phyloP scores from a whole-genome alignment of 768 basidiomycete species.

The Suillus weaverae region DNA sequence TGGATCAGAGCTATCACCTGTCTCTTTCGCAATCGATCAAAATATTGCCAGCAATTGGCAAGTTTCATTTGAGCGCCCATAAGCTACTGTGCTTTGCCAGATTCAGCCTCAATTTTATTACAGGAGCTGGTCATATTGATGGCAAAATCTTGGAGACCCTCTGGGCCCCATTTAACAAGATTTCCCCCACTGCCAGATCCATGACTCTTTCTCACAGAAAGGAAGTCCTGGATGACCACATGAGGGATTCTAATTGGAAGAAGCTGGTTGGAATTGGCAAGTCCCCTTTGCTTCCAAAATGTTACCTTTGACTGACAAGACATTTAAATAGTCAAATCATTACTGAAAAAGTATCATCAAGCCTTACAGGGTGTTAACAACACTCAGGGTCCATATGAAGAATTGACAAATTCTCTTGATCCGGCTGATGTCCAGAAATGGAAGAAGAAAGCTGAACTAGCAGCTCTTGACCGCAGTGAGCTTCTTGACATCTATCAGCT shows the following conservation, averaged over 20 bases:
- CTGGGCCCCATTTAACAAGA: slow-evolving; percentile 29
- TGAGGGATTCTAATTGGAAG: slow-evolving; percentile 36
- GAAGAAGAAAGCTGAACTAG: background rate
- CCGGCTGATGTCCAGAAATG: background rate
- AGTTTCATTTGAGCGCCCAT: slow-evolving; percentile 35
- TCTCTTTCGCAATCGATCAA: slow-evolving; percentile 6
- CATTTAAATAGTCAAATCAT: background rate
- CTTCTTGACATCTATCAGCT: slow-evolving; percentile 6
- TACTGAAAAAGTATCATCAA: slow-evolving; percentile 1
- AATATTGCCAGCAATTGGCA: slow-evolving; percentile 22
- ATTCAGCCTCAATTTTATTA: slow-evolving; percentile 28
- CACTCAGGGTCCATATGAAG: slow-evolving; percentile 3
- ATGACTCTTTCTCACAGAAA: slow-evolving; percentile 25
- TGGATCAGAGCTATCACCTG: background rate
- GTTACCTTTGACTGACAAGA: background rate
- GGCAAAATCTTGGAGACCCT: slow-evolving; percentile 37
- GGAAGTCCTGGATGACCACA: slow-evolving; percentile 33
- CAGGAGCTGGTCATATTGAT: slow-evolving; percentile 29
- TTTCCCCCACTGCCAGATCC: slow-evolving; percentile 19
- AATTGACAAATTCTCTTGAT: background rate
- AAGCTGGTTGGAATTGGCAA: slow-evolving; percentile 27
- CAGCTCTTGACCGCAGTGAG: background rate
- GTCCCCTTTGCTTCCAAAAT: background rate
- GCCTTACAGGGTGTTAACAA: background rate
- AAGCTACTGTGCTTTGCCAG: slow-evolving; percentile 22